These are phyloP conservation scores for Cladosporium sp. DNA, from an alignment of 2,329 filamentous ascomycete species.

Conservation along the genomic window DNA sequence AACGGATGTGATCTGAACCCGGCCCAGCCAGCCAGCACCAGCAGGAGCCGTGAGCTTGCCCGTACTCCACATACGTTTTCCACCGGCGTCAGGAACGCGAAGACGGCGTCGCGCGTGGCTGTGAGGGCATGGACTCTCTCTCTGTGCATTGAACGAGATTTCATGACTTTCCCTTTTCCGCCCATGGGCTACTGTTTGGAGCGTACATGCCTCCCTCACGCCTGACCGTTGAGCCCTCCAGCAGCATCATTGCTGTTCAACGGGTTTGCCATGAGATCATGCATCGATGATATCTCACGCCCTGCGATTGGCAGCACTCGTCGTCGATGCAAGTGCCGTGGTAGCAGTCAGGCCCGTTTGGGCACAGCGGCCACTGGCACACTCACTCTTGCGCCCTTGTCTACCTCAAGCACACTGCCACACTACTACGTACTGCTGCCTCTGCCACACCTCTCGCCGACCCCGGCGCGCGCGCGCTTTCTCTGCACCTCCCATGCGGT, in stretches of 20 bases:
- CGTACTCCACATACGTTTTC: slow-evolving; percentile 9
- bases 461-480: not conserved
- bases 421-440: not conserved
- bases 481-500: slow-evolving; percentile 6
- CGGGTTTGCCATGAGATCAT: not conserved
- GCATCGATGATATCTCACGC: not conserved
- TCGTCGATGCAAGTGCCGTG: not conserved
- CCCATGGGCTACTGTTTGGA: not conserved
- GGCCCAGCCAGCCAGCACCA: not conserved
- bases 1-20: slow-evolving; percentile 2
- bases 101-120: slow-evolving; percentile 13
- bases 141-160: slow-evolving; percentile 11
- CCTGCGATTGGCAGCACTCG: not conserved
- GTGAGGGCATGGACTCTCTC: not conserved
- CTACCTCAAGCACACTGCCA: not conserved
- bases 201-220: slow-evolving; percentile 1
- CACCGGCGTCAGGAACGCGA: slow-evolving; percentile 14
- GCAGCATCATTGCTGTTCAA: not conserved
- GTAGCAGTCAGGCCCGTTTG: not conserved
- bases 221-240: not conserved
- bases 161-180: not conserved
- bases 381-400: not conserved
- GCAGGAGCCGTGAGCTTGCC: slow-evolving; percentile 17
- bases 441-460: not conserved
- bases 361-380: not conserved